Evolutionary conservation across 352 stramenopile species (phyloP).

Genomic region (Blastocystis sp.): DNA sequence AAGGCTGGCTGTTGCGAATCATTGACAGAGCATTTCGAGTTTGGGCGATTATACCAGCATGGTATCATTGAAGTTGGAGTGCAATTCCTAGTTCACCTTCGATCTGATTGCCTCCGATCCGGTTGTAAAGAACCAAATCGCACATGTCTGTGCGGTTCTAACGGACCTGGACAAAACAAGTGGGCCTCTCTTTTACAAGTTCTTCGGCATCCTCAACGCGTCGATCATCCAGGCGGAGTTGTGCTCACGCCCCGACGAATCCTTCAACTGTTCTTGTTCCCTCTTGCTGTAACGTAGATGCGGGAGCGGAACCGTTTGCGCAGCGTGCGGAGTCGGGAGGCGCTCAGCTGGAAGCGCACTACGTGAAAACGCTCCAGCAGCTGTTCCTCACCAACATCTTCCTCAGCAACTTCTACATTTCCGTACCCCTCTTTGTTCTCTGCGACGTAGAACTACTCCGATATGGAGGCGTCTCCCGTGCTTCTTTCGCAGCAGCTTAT

Average conservation of each 20-base stretch:
- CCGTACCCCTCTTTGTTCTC: neutral
- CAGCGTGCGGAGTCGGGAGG: neutral
- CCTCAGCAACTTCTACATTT: neutral
- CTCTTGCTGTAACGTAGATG: neutral
- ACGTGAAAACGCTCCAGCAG: neutral
- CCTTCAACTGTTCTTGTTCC: neutral
- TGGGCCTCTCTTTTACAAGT: neutral
- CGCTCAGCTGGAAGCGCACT: neutral
- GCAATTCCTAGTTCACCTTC: too few species aligned
- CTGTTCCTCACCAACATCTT: constrained; percentile 11
- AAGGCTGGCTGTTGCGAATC: neutral
- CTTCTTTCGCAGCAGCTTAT: neutral
- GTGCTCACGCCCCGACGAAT: neutral
- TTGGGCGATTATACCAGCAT: constrained; percentile 20
- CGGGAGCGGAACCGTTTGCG: neutral
- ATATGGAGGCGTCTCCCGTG: neutral
- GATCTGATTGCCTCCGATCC: too few species aligned
- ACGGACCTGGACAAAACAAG: neutral
- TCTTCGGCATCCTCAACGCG: neutral
- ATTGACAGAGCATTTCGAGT: neutral
- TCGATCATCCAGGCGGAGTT: neutral
- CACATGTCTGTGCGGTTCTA: too few species aligned
- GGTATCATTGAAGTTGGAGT: too few species aligned
- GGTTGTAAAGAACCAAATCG: too few species aligned
- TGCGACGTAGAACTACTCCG: neutral